Evolutionary conservation across 768 basidiomycete genomes (phyloP).

Genomic region (Coprinopsis cinerea): DNA sequence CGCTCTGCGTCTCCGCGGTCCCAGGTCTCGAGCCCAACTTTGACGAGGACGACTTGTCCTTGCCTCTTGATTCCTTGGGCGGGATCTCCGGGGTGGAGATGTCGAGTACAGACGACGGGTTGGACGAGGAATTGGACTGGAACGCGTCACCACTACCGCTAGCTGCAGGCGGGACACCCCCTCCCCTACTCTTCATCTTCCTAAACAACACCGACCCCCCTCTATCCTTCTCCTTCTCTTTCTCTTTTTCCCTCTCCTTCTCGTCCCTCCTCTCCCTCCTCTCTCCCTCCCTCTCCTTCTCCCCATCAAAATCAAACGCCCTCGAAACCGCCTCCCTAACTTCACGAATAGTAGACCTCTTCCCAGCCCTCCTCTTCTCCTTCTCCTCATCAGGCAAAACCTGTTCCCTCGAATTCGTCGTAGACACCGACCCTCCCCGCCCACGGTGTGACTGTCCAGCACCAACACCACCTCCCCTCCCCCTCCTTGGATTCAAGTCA

Average conservation of each 20-base stretch:
- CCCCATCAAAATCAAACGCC: slow-evolving; percentile 9
- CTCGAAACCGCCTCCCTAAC: slow-evolving; percentile 1
- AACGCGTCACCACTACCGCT: neutral
- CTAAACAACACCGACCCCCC: slow-evolving; percentile 1
- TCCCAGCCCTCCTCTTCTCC: neutral
- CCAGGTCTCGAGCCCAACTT: neutral
- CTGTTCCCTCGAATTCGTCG: slow-evolving; percentile 1
- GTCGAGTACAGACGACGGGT: slow-evolving; percentile 1
- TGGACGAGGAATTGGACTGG: neutral
- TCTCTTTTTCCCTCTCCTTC: neutral
- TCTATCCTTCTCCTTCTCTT: neutral
- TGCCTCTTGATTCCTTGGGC: neutral
- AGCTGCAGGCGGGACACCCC: slow-evolving; percentile 5
- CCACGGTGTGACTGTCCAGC: neutral
- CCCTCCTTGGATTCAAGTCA: neutral
- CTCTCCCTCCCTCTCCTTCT: neutral
- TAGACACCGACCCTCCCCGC: neutral
- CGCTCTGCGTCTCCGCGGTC: slow-evolving; percentile 5
- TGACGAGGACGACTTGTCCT: neutral
- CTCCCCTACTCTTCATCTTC: slow-evolving; percentile 6
- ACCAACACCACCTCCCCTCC: neutral
- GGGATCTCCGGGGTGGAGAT: neutral
- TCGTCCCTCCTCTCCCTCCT: neutral
- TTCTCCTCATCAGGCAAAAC: slow-evolving; percentile 3
- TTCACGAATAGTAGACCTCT: neutral